phyloP scores from a whole-genome alignment of 2,329 filamentous ascomycete genomes.

The Pestalotiopsis sp. region DNA sequence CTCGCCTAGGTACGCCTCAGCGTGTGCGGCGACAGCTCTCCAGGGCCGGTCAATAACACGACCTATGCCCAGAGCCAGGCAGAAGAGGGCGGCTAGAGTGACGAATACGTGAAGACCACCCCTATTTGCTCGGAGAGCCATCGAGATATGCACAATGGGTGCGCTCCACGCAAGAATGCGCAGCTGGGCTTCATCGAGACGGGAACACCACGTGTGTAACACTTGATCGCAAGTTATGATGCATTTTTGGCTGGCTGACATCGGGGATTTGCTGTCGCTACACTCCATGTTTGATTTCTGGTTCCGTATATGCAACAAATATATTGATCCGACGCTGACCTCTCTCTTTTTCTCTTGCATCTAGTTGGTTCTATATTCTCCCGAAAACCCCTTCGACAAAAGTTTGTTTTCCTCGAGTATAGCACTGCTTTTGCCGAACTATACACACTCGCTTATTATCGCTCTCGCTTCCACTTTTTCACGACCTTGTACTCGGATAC shows the following conservation, averaged over 20 bases:
- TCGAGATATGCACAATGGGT: neutral
- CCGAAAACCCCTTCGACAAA: neutral
- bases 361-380: neutral
- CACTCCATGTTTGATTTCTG: neutral
- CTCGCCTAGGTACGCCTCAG: neutral
- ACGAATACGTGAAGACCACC: neutral
- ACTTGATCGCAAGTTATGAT: neutral
- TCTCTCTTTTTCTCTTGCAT: neutral
- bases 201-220: neutral
- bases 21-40: neutral
- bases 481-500: neutral
- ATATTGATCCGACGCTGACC: neutral
- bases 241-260: neutral
- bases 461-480: neutral
- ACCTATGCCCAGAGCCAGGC: neutral
- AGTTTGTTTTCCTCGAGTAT: neutral
- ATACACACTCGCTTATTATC: neutral
- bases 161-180: neutral
- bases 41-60: conserved; percentile 4
- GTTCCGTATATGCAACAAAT: neutral
- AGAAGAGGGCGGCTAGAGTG: neutral
- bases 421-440: neutral
- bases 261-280: neutral
- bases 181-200: neutral
- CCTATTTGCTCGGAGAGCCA: neutral